Conservation (phyloP, 768 basidiomycete genomes). For the Leucosporidium yakuticum region DNA sequence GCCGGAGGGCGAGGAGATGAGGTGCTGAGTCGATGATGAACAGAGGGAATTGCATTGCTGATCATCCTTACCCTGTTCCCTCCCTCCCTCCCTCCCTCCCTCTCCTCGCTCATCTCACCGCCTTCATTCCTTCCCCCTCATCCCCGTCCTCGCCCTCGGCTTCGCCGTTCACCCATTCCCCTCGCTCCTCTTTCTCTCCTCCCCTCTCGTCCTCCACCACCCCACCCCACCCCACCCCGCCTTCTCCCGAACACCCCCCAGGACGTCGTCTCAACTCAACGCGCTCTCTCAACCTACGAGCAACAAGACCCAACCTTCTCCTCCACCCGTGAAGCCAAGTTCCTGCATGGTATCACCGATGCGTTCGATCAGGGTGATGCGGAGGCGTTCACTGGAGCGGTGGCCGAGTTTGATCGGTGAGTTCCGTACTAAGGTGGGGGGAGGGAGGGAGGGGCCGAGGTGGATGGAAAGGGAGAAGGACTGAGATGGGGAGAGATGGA, state of each 20-base stretch:
- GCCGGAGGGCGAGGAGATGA: background rate
- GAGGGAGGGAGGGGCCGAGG: background rate
- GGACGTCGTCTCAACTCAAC: conserved; percentile 77
- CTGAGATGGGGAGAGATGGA: background rate
- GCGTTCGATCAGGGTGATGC: conserved; percentile 63
- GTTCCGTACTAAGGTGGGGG: background rate
- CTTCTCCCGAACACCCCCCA: conserved; percentile 40
- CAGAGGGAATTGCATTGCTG: too few species aligned
- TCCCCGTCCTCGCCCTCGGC: too few species aligned
- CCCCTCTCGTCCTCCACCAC: background rate
- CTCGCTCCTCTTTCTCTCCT: background rate
- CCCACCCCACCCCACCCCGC: background rate
- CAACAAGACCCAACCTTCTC: conserved; percentile 78
- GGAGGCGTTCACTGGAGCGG: conserved; percentile 20
- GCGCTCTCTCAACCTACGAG: conserved; percentile 69
- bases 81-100: too few species aligned
- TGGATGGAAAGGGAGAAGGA: background rate
- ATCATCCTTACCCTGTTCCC: too few species aligned
- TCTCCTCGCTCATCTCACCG: too few species aligned
- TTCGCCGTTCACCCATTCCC: background rate
- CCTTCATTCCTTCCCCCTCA: too few species aligned
- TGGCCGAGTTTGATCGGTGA: conserved; percentile 34
- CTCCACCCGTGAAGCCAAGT: conserved; percentile 87
- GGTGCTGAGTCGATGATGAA: too few species aligned
- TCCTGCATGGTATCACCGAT: conserved; percentile 69